Evolutionary conservation across 1,284 basidiomycete genomes (phyloP), one percentile per base, ranked within the genome.

Genomic region (Exobasidium cylindrosporum): DNA sequence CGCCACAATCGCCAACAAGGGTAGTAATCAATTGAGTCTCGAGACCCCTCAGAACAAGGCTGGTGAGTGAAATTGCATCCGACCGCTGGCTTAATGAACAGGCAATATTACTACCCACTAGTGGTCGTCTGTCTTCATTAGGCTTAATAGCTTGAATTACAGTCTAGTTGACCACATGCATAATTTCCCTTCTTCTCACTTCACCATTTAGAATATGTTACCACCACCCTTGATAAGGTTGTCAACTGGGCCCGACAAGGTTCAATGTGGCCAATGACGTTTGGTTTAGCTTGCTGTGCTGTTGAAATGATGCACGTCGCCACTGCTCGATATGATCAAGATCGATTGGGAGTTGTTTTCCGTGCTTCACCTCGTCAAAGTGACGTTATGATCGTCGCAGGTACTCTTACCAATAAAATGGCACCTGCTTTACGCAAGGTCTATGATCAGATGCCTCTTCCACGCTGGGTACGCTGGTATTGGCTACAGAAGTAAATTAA

Each of bases 241-340:
- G 90, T 89, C 74, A 98, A 98, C 82, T 98, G 95, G 95, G 94
- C 89, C 14, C 85, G 95, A 63, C 94, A 97, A 83, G 89, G 95
- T 61, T 96, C 92, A 31, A 95, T 97, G 88, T 99, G 96, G 96
- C 96, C 96, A 47, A 96, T 98, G 93, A 97, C 94, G 53, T 97
- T 92, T 66, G 92, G 92, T 82, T 87, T 99, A 60, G 95, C 96
- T 2, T 98, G 95, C 83, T 99, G 95, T 82, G 96, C 95, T 60
- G 94, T 99, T 49, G 95, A 99, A 84, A 82, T 82, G 81, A 82
- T 82, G 82, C 93, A 96, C 83, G 92, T 96, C 90, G 96, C 96
- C 58, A 94, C 95, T 46, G 92, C 96, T 14, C 88, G 96, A 66
- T 99, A 98, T 82, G 96, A 99, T 82, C 96, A 98, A 82, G 96